Evolutionary conservation across 2,329 filamentous ascomycete genomes (phyloP).

Genomic region (Neoscytalidium dimidiatum): DNA sequence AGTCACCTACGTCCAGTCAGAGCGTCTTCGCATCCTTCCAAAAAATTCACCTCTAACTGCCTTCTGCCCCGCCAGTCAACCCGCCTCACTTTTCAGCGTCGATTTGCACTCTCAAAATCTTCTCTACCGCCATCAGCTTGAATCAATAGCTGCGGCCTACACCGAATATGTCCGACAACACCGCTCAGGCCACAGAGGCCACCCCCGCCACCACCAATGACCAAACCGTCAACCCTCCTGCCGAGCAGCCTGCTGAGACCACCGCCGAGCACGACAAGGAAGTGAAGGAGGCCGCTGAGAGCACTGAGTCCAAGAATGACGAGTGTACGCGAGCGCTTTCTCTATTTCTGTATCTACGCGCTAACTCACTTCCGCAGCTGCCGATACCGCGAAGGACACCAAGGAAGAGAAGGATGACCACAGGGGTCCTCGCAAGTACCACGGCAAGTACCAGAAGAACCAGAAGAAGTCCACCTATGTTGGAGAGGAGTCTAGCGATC

Average conservation of each 20-base stretch:
- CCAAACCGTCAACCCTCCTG: slow-evolving; percentile 13
- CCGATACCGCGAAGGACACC: slow-evolving; percentile 1
- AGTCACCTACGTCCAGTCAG: neutral
- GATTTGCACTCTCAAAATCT: neutral
- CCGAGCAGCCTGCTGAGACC: slow-evolving; percentile 22
- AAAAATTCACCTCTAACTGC: slow-evolving; percentile 12
- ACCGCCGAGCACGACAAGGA: neutral
- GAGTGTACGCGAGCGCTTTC: slow-evolving; percentile 1
- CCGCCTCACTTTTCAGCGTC: neutral
- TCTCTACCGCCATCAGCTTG: neutral
- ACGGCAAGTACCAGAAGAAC: slow-evolving; percentile 6
- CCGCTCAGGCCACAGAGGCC: slow-evolving; percentile 25
- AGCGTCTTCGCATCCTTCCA: neutral
- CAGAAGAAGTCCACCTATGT: slow-evolving; percentile 31
- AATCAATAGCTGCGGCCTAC: neutral
- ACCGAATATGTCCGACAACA: slow-evolving; percentile 17
- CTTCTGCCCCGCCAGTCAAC: slow-evolving; percentile 14
- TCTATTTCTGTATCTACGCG: neutral
- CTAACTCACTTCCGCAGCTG: neutral
- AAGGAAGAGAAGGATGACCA: slow-evolving; percentile 19
- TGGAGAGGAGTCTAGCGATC: slow-evolving; percentile 74
- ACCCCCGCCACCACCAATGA: slow-evolving; percentile 24
- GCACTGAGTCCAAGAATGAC: slow-evolving; percentile 22
- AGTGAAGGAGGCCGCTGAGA: slow-evolving; percentile 22
- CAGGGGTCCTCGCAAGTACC: slow-evolving; percentile 18